A percentile compares a stretch with the other conserved stretches of the same genome.
Conservation (phyloP, 495 filamentous ascomycete species). For the Jackrogersella minutella region DNA sequence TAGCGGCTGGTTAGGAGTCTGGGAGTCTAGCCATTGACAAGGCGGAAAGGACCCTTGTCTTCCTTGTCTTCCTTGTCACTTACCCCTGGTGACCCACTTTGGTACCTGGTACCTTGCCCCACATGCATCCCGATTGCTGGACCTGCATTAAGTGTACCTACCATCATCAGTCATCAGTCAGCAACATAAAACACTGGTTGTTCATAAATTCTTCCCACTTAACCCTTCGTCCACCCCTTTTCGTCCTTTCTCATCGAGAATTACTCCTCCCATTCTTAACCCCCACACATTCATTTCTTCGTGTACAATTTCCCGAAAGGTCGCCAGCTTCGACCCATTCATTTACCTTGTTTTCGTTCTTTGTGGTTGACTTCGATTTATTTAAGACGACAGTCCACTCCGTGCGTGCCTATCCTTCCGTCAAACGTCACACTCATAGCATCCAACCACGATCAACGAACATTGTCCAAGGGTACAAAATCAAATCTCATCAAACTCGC, state of each 20-base stretch:
- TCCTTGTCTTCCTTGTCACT: conserved; percentile 15
- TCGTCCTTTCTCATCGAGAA: conserved; percentile 32
- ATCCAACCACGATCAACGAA: conserved; percentile 11
- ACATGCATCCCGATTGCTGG: conserved; percentile 33
- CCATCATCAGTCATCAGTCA: too few relatives aligned
- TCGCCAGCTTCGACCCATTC: conserved; percentile 52
- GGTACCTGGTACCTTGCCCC: conserved; percentile 24
- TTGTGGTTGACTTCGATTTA: conserved; percentile 30
- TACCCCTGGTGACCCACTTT: conserved; percentile 10
- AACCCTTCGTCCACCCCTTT: conserved; percentile 20
- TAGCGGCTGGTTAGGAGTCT: conserved; percentile 21
- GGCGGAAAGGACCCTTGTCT: conserved; percentile 17
- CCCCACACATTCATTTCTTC: conserved; percentile 39
- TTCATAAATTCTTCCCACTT: conserved; percentile 26
- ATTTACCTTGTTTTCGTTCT: conserved; percentile 25
- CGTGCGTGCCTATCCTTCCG: conserved; percentile 10
- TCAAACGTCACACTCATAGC: conserved; percentile 29
- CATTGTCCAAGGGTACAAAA: conserved; percentile 39
- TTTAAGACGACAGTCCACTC: conserved; percentile 7
- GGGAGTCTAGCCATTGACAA: conserved; percentile 25
- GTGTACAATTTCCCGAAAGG: conserved; percentile 42
- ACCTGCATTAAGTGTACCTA: conserved; percentile 11
- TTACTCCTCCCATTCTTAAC: conserved; percentile 42
- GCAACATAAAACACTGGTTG: conserved; percentile 22
- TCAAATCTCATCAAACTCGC: conserved; percentile 37